Evolutionary conservation across 2,329 filamentous ascomycete genomes (phyloP).

Genomic region (Bipolaris oryzae): DNA sequence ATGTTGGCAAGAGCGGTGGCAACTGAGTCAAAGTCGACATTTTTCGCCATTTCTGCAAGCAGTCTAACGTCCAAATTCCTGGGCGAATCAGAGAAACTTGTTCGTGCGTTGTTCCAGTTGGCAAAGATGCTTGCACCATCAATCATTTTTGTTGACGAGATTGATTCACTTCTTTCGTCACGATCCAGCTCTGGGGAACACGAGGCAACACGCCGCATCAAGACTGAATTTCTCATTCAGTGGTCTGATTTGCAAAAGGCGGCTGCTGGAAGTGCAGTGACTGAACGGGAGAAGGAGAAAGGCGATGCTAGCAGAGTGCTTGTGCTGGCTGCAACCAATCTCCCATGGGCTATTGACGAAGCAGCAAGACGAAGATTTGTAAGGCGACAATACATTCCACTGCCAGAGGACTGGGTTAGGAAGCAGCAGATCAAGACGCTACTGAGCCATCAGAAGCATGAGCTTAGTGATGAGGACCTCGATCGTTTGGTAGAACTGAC

Average conservation of each 20-base stretch:
- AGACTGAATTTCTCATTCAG: conserved; percentile 97
- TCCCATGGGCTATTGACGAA: conserved; percentile 98
- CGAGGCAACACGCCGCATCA: conserved; percentile 90
- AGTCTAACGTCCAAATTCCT: conserved; percentile 95
- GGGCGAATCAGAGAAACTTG: conserved; percentile 94
- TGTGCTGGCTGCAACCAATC: conserved; percentile 91
- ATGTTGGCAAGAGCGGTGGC: conserved; percentile 96
- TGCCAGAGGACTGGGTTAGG: conserved; percentile 84
- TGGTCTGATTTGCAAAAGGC: conserved; percentile 95
- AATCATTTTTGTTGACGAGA: conserved; percentile 98
- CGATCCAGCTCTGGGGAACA: conserved; percentile 81
- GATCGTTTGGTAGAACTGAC: conserved; percentile 76
- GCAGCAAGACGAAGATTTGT: conserved; percentile 91
- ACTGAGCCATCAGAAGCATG: conserved; percentile 86
- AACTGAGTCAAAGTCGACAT: conserved; percentile 91
- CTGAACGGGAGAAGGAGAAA: conserved; percentile 68
- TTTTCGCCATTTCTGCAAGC: conserved; percentile 95
- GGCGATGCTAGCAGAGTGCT: conserved; percentile 88
- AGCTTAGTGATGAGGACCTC: conserved; percentile 73
- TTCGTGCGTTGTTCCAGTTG: conserved; percentile 87
- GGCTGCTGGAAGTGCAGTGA: conserved; percentile 80
- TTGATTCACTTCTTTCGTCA: conserved; percentile 88
- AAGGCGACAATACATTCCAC: conserved; percentile 90
- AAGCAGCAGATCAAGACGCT: conserved; percentile 79
- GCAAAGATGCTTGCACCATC: conserved; percentile 88